Percentiles rank a stretch among this genome's conserved stretches.
These are phyloP conservation scores for Puccinia polysora DNA, from an alignment of 1,284 basidiomycete species.

Conservation along the genomic window DNA sequence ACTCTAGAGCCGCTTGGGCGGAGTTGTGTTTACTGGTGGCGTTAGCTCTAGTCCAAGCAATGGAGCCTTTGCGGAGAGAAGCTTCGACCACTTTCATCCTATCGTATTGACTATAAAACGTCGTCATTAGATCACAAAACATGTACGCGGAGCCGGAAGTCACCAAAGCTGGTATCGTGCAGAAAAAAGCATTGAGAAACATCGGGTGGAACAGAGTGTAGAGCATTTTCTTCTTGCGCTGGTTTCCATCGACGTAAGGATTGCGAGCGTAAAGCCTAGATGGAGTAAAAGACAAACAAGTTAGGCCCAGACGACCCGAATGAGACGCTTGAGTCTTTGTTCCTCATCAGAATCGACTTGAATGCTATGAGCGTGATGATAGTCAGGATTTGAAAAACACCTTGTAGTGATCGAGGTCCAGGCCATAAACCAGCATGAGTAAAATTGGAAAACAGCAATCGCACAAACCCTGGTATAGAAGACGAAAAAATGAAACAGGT, in stretches of 20 bases:
- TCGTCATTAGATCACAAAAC: background rate
- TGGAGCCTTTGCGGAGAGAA: background rate
- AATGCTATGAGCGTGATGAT: no score
- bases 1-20: background rate
- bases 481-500: background rate
- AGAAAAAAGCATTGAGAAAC: background rate
- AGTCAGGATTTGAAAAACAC: background rate
- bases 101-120: no score
- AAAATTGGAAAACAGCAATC: slow-evolving; percentile 3
- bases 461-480: slow-evolving; percentile 1
- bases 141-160: background rate
- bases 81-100: background rate
- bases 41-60: background rate
- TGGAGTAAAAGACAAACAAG: background rate
- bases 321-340: background rate
- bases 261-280: background rate
- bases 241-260: background rate
- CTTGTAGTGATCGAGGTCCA: background rate
- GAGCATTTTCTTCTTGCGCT: background rate
- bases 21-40: background rate
- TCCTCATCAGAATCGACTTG: no score
- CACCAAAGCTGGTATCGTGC: background rate
- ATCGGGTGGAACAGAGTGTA: background rate
- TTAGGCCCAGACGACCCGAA: background rate
- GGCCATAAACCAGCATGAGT: slow-evolving; percentile 13